Conservation (phyloP, 345 rosid genomes). For the Turnera subulata region DNA sequence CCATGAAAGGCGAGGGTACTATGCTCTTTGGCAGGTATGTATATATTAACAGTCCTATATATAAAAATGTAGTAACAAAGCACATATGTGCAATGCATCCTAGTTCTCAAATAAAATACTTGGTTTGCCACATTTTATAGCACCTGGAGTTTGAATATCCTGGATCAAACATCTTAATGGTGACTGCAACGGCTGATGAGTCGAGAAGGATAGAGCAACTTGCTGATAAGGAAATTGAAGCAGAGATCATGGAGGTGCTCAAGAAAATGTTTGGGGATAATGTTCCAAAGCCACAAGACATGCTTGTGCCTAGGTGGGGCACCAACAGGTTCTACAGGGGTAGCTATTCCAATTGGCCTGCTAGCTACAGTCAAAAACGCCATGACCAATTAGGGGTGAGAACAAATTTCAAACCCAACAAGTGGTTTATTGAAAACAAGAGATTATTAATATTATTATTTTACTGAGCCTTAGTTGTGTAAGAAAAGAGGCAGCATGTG, state of each 20-base stretch:
- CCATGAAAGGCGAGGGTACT: slow-evolving; percentile 23
- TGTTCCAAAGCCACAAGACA: slow-evolving; percentile 17
- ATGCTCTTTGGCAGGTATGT: slow-evolving; percentile 26
- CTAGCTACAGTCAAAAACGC: slow-evolving; percentile 7
- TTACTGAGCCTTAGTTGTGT: too few species aligned
- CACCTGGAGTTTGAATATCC: slow-evolving; percentile 26
- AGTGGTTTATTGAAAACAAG: too few species aligned
- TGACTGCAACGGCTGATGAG: slow-evolving; percentile 23
- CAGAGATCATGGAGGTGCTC: slow-evolving; percentile 20
- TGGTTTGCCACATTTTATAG: slow-evolving; percentile 10
- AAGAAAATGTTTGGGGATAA: slow-evolving; percentile 21
- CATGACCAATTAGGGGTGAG: slow-evolving; percentile 20
- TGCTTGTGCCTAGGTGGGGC: slow-evolving; percentile 32
- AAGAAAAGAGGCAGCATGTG: too few species aligned
- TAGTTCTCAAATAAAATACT: neutral
- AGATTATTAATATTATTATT: too few species aligned
- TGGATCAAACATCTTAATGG: slow-evolving; percentile 25
- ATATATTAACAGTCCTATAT: neutral
- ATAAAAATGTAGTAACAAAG: too few species aligned
- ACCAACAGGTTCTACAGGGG: slow-evolving; percentile 24
- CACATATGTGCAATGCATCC: neutral
- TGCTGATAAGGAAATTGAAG: slow-evolving; percentile 13
- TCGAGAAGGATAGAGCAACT: slow-evolving; percentile 25
- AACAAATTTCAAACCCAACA: neutral
- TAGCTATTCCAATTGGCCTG: slow-evolving; percentile 24